Base-by-base conservation (phyloP, 371 early-diverging fungal species). In the Mortierella sp. region DNA sequence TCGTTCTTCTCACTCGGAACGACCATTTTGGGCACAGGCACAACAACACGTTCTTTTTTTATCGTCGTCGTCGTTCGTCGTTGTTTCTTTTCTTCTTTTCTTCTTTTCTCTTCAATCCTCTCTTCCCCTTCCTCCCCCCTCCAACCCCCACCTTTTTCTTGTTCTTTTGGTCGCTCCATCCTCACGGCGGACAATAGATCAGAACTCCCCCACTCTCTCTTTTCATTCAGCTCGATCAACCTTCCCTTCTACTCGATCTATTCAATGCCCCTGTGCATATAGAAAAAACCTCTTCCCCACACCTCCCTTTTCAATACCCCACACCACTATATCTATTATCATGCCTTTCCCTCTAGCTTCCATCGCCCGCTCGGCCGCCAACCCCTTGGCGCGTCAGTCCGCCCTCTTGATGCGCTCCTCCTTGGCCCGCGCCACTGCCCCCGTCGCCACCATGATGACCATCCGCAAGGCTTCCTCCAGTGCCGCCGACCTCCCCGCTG, bases 321-420 rank as follows among this genome's bases (percentile, higher is more conserved):
- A 37, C 50, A n/a, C n/a, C 48, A 24, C 26, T 52, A 66, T 53
- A 50, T 39, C 71, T 47, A 22, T 40, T 45, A 50, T 43, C 47
- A 83, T 83, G 84, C 84, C 84, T 29, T 78, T 83, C 70, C 79
- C 79, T 6, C 70, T 79, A 9, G 34, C 69, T 22, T 70, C 84
- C 5, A 29, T 79, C 24, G 63, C 79, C 70, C 79, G 79, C 40
- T 64, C 73, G 34, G 70, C 73, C 48, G 37, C 45, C 31, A 47
- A 45, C 29, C 80, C 75, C 37, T 6, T 73, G 43, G 73, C 71
- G 31, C 79, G 79, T 53, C 72, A 72, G 69, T 78, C 84, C 14
- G 66, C 76, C 4, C 58, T 79, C 41, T 41, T 78, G 66, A 67
- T 73, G 70, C 84, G 84, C 52, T 79, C 78, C 8, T 68, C 74